Evolutionary conservation across 2,329 filamentous ascomycete genomes (phyloP).

Genomic region (Ceratocystis huliohia): DNA sequence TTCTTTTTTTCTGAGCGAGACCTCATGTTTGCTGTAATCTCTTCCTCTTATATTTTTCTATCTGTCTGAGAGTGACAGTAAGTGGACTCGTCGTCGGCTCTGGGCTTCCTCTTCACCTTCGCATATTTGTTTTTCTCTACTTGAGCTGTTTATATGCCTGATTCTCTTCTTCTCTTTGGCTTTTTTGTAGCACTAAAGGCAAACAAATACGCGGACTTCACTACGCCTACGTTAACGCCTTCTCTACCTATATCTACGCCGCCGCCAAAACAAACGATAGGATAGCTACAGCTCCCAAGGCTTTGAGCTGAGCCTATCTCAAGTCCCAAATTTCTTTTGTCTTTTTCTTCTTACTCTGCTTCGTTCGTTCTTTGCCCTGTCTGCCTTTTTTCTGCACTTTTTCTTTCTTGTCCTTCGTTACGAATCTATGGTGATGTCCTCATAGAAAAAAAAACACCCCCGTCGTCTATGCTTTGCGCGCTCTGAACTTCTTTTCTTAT

Average conservation of each 20-base stretch:
- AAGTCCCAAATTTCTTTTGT: not conserved
- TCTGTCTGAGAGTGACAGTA: not conserved
- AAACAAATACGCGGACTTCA: not conserved
- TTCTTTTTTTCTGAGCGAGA: constrained; percentile 12
- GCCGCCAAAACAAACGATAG: constrained; percentile 1
- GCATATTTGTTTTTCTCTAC: not conserved
- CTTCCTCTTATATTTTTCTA: constrained; percentile 11
- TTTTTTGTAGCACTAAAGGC: too few relatives aligned
- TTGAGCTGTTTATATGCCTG: not conserved
- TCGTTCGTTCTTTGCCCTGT: not conserved
- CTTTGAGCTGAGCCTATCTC: not conserved
- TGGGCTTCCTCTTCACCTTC: not conserved
- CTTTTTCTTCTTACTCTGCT: constrained; percentile 1
- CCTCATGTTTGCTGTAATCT: not conserved
- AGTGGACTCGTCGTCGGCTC: too few relatives aligned
- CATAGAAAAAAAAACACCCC: constrained; percentile 3
- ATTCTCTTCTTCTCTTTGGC: too few relatives aligned
- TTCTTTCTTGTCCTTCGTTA: constrained; percentile 10
- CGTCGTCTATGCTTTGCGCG: constrained; percentile 2
- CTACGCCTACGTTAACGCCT: not conserved
- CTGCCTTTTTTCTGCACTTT: constrained; percentile 2
- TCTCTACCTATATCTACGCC: not conserved
- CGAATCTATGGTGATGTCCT: constrained; percentile 18
- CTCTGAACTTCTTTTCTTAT: not conserved
- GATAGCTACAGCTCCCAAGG: too few relatives aligned